Evolutionary conservation across 192 early-diverging fungal species (phyloP), one percentile per base, ranked within the genome.

Genomic region (Podila verticillata): DNA sequence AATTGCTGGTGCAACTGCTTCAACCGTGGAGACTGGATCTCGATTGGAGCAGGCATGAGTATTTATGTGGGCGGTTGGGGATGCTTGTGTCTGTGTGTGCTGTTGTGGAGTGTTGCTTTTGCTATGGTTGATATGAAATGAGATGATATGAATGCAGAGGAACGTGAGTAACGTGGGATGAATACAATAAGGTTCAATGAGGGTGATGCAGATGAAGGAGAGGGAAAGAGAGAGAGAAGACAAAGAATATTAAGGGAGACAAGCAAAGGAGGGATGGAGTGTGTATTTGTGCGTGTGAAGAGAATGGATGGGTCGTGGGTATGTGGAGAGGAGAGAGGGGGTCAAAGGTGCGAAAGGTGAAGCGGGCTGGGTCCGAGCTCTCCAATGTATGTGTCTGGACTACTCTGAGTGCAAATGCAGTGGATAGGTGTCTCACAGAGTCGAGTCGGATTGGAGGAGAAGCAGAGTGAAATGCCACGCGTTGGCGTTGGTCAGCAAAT

Each of bases 11-110:
- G 72, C 15, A 28, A 39, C 28, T 60, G 69, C 29, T 35, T 36
- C 7, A 57, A 34, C 19, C 51, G 48, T 12, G 69, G 61, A 31
- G 69, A 71, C 12, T 71, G 69, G 35, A 71, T 71, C 22, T 71
- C 69, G 44, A 63, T 22, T 4, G 61, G 48, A 10, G 69, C 69
- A 7, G 69, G 69, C 69, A 71, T 71, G 58, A 54, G 9, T 44
- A 44, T 44, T 8, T 39, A 12, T 39, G 36, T 39, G 9, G 36
- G 2, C 9, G 35, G 6, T 36, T 36, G 35, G 35, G 35, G 35
- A 36, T 36, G 7, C 7, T 3, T 36, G 35, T 36, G 7, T 36
- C 7, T 36, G 35, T 6, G 35, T n/a, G n/a, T n/a, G n/a, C n/a
- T n/a, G n/a, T n/a, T n/a, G n/a, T n/a, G n/a, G n/a, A n/a, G n/a